Conservation (phyloP, 2,329 filamentous ascomycete genomes). For the Cadophora luteo-olivacea region DNA sequence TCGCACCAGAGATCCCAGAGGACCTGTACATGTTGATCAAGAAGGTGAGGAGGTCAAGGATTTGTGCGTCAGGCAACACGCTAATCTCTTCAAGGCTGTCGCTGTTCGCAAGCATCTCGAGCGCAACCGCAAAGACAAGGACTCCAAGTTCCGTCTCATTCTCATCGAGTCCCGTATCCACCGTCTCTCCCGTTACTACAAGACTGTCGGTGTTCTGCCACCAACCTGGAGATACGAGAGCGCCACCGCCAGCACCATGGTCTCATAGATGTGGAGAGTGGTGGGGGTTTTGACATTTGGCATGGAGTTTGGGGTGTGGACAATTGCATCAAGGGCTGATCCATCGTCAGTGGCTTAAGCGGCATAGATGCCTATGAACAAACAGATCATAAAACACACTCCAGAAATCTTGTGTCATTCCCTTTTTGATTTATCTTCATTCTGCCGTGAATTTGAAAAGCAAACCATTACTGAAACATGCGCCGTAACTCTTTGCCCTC, state of each 20-base stretch:
- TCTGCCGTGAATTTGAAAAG: constrained; percentile 11
- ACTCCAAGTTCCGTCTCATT: constrained; percentile 99
- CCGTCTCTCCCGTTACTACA: constrained; percentile 99
- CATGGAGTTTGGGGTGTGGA: constrained; percentile 32
- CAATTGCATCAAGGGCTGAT: constrained; percentile 41
- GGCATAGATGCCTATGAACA: constrained; percentile 41
- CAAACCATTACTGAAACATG: constrained; percentile 10
- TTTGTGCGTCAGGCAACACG: neutral
- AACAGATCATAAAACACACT: constrained; percentile 42
- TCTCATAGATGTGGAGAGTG: constrained; percentile 69
- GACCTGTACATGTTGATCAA: constrained; percentile 99
- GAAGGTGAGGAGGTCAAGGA: constrained; percentile 71
- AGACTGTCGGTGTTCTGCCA: constrained; percentile 84
- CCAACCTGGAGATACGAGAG: constrained; percentile 99
- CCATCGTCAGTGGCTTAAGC: constrained; percentile 33
- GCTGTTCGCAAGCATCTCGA: constrained; percentile 99
- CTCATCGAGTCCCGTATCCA: constrained; percentile 99
- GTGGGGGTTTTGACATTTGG: constrained; percentile 23
- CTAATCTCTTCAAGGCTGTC: constrained; percentile 66
- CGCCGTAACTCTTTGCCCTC: neutral
- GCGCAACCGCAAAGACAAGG: constrained; percentile 99
- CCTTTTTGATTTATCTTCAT: neutral
- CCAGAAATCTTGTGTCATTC: constrained; percentile 27
- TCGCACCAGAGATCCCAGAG: constrained; percentile 98
- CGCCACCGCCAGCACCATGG: constrained; percentile 92